These are phyloP conservation scores for Colletotrichum sp. DNA, from an alignment of 2,329 filamentous ascomycete genomes.

Conservation along the genomic window DNA sequence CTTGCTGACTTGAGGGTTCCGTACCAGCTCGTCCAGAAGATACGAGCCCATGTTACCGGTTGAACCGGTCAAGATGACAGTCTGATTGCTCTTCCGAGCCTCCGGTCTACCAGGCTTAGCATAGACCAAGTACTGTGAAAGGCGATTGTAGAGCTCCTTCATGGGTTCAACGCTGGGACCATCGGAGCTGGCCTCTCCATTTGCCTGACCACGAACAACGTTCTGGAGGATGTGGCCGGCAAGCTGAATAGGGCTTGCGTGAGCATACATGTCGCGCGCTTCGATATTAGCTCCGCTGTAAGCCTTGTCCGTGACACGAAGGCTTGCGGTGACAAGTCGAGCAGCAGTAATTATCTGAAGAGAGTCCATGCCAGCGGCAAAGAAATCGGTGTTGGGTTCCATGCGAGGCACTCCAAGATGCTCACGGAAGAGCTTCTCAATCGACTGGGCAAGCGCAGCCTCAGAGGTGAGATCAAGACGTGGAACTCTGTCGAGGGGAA, in stretches of 20 bases:
- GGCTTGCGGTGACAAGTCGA: slow-evolving; percentile 35
- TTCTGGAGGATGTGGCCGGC: slow-evolving; percentile 30
- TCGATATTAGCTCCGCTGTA: slow-evolving; percentile 37
- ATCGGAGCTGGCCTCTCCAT: neutral
- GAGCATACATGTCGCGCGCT: slow-evolving; percentile 42
- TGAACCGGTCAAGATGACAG: slow-evolving; percentile 10
- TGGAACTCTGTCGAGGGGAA: slow-evolving; percentile 1
- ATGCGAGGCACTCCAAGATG: slow-evolving; percentile 21
- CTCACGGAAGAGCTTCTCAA: slow-evolving; percentile 25
- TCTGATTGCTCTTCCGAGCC: slow-evolving; percentile 33
- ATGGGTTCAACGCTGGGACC: slow-evolving; percentile 23
- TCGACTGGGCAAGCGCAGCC: slow-evolving; percentile 26
- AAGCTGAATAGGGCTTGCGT: slow-evolving; percentile 38
- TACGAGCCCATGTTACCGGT: slow-evolving; percentile 19
- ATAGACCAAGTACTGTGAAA: slow-evolving; percentile 31
- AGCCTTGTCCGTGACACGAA: slow-evolving; percentile 33
- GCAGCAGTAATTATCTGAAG: slow-evolving; percentile 39
- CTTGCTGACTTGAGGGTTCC: slow-evolving; percentile 21
- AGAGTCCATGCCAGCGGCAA: slow-evolving; percentile 43
- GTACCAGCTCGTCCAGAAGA: slow-evolving; percentile 1
- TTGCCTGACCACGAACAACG: neutral
- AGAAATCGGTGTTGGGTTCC: slow-evolving; percentile 37
- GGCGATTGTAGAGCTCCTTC: slow-evolving; percentile 36
- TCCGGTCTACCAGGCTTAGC: slow-evolving; percentile 28
- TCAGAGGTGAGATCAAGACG: slow-evolving; percentile 26